Evolutionary conservation across 495 filamentous ascomycete species (phyloP), one percentile per base, ranked within the genome.

Genomic region (Gamarada debralockiae): DNA sequence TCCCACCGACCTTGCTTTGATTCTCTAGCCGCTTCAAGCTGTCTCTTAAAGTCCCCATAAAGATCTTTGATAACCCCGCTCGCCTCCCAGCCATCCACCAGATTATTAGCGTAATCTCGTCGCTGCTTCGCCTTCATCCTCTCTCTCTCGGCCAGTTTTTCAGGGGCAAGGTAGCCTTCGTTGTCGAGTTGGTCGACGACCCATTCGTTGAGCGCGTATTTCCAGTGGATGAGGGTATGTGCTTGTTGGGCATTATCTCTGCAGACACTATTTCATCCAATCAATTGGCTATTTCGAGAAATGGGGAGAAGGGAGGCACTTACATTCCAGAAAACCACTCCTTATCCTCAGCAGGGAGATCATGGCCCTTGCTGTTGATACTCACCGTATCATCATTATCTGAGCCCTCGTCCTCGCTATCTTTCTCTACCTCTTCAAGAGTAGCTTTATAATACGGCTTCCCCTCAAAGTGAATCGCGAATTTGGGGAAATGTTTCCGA

Each of bases 361-460:
- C 31, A 37, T 54, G 41, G 15, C 57, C 59, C 0, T 51, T 42
- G 0, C 15, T 33, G 33, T 65, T 38, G 0, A 55, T 12, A 29
- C 56, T 62, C 3, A 3, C n/a, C 8, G 7, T 13, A 7, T 44
- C 44, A 20, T 37, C 23, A 15, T 48, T 17, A 41, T 53, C 52
- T 2, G 36, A 31, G 43, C 46, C 23, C 25, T 70, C 67, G 12
- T 61, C 56, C 1, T 75, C 70, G 13, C 69, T 65, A 4, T 70
- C 67, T 4, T 79, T 63, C 7, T 73, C 74, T 1, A 92, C 65
- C 0, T 86, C 80, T 50, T 89, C 84, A 0, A 95, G 73, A 0
- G 83, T 84, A 3, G 83, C 67, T 23, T 82, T 74, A 48, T 85
- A 68, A 64, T 96, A 96, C 0, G 88, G 70, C 22, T 80, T 76